Conservation (phyloP, 495 filamentous ascomycete species). For the Ascobolus immersus region DNA sequence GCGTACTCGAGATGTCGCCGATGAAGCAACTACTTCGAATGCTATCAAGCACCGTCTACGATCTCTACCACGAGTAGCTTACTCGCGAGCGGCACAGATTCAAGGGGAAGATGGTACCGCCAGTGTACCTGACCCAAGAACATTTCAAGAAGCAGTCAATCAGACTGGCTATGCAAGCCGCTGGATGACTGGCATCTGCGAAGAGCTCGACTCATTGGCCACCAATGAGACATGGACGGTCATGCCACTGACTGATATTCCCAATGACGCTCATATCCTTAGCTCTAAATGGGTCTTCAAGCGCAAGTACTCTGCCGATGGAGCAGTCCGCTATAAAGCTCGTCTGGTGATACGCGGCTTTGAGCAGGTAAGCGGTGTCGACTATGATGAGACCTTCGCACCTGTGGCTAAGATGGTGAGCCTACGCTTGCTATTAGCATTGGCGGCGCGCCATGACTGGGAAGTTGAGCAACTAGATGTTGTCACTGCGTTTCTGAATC, state of each 20-base stretch:
- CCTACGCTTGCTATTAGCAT: slow-evolving; percentile 1
- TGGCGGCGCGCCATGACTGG: slow-evolving; percentile 1
- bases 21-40: too few relatives aligned
- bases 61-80: too few relatives aligned
- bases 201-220: not conserved
- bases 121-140: slow-evolving; percentile 3
- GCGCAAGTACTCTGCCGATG: slow-evolving; percentile 3
- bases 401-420: slow-evolving; percentile 2
- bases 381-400: slow-evolving; percentile 8
- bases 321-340: slow-evolving; percentile 3
- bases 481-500: slow-evolving; percentile 7
- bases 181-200: not conserved
- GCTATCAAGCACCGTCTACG: too few relatives aligned
- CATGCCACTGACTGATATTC: not conserved
- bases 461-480: slow-evolving; percentile 6
- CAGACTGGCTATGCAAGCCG: not conserved
- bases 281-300: slow-evolving; percentile 8
- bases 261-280: slow-evolving; percentile 1
- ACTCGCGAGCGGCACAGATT: too few relatives aligned
- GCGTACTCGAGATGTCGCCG: too few relatives aligned
- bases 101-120: not conserved
- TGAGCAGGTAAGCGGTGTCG: slow-evolving; percentile 5
- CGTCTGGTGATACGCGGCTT: slow-evolving; percentile 6
- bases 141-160: not conserved
- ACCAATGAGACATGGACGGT: slow-evolving; percentile 1